A percentile compares a stretch with the other conserved stretches of the same genome.
phyloP scores from a whole-genome alignment of 371 early-diverging fungal genomes.

The Vairimorpha apis region DNA sequence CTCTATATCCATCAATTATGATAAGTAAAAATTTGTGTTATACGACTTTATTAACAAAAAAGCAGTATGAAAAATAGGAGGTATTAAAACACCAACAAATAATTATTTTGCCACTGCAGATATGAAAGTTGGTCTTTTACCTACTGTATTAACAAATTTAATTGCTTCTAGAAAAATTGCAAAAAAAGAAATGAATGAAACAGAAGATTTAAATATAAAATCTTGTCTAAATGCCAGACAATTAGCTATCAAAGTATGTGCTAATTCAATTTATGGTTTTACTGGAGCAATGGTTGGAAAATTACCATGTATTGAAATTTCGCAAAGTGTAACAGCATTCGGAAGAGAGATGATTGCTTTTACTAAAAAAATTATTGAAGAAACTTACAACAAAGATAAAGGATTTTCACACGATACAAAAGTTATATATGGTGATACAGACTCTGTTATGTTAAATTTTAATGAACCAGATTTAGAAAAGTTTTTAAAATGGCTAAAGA shows the following conservation, averaged over 20 bases:
- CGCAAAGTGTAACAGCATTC: slow-evolving; percentile 92
- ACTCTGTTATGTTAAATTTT: slow-evolving; percentile 99
- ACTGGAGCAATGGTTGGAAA: slow-evolving; percentile 94
- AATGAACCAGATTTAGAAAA: slow-evolving; percentile 65
- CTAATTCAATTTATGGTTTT: slow-evolving; percentile 98
- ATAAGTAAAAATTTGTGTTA: slow-evolving; percentile 99
- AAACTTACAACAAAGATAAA: slow-evolving; percentile 71
- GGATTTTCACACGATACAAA: slow-evolving; percentile 77
- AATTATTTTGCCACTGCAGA: slow-evolving; percentile 74
- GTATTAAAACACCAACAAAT: slow-evolving; percentile 58
- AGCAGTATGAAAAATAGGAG: slow-evolving; percentile 65
- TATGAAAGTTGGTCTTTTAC: slow-evolving; percentile 78
- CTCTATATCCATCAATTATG: slow-evolving; percentile 99
- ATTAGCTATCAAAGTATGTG: slow-evolving; percentile 90
- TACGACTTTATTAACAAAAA: slow-evolving; percentile 74
- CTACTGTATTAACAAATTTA: slow-evolving; percentile 81
- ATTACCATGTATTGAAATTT: slow-evolving; percentile 91
- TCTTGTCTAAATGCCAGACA: slow-evolving; percentile 93
- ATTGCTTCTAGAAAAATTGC: slow-evolving; percentile 87
- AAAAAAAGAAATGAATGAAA: slow-evolving; percentile 74
- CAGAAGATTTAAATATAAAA: slow-evolving; percentile 76
- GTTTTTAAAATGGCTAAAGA: slow-evolving; percentile 55
- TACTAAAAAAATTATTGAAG: slow-evolving; percentile 81
- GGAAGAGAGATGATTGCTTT: slow-evolving; percentile 93
- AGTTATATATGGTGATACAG: slow-evolving; percentile 98